These are phyloP conservation scores for Prunus davidiana DNA, from an alignment of 306 rosid genomes.

Conservation along the genomic window DNA sequence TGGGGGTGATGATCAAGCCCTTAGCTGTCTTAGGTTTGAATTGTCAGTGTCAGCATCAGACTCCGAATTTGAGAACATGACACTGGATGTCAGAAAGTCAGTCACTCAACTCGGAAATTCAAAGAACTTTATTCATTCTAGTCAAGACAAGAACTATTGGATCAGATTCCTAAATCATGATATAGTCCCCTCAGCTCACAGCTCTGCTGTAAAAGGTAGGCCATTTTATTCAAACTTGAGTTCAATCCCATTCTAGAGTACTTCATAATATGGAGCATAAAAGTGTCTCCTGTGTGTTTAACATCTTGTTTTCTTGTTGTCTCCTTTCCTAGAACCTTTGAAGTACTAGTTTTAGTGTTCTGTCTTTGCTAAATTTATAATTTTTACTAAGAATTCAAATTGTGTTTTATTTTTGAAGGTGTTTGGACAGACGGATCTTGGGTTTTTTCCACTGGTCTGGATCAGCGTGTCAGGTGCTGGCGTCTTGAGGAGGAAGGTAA, in stretches of 20 bases:
- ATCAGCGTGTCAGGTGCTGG: slow-evolving; percentile 98
- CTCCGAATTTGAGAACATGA: slow-evolving; percentile 28
- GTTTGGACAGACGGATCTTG: slow-evolving; percentile 96
- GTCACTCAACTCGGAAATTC: slow-evolving; percentile 26
- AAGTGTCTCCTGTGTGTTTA: no score
- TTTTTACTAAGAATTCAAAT: neutral
- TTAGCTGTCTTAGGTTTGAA: slow-evolving; percentile 59
- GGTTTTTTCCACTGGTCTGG: slow-evolving; percentile 96
- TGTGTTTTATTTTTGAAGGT: slow-evolving; percentile 45
- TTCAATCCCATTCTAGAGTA: neutral
- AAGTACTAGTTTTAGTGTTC: neutral
- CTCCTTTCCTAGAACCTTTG: neutral
- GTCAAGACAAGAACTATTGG: slow-evolving; percentile 31
- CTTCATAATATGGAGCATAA: neutral
- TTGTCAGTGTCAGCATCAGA: slow-evolving; percentile 34
- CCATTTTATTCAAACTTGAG: neutral
- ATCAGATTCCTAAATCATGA: slow-evolving; percentile 47
- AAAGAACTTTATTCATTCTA: slow-evolving; percentile 22
- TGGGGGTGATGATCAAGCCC: slow-evolving; percentile 97
- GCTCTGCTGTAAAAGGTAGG: slow-evolving; percentile 86
- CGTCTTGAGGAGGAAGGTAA: slow-evolving; percentile 38
- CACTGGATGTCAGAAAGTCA: slow-evolving; percentile 19
- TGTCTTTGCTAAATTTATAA: neutral
- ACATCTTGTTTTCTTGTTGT: neutral
- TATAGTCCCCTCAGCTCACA: slow-evolving; percentile 73